Percentiles rank a stretch among this genome's conserved stretches.
Conservation (phyloP, 371 early-diverging fungal genomes). For the Haplosporangium sp. region DNA sequence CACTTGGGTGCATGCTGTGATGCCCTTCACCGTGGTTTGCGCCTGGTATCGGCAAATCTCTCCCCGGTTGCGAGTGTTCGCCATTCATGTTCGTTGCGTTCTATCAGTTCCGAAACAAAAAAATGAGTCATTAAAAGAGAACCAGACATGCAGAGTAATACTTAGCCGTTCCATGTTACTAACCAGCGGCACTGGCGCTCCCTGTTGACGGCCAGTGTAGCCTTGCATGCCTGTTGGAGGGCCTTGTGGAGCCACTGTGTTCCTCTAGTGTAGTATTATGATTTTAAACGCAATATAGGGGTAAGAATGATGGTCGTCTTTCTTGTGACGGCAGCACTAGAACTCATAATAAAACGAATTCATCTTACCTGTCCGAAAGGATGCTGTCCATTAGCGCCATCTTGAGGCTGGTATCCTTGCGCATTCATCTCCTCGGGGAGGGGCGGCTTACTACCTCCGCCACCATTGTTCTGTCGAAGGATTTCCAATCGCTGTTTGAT, state of each 20-base stretch:
- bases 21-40: conserved; percentile 8
- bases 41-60: conserved; percentile 41
- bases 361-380: conserved; percentile 40
- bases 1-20: conserved; percentile 10
- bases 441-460: conserved; percentile 61
- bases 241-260: conserved; percentile 55
- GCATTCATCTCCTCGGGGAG: conserved; percentile 72
- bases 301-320: no score
- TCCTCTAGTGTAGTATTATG: conserved; percentile 13
- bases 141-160: background rate
- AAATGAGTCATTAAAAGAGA: background rate
- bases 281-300: background rate
- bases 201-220: conserved; percentile 47
- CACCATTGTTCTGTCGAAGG: conserved; percentile 51
- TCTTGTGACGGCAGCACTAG: background rate
- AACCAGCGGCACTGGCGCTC: conserved; percentile 44
- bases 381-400: conserved; percentile 31
- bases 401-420: conserved; percentile 45
- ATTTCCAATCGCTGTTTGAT: conserved; percentile 84
- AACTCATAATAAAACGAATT: background rate
- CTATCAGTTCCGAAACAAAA: background rate
- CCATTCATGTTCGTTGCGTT: conserved; percentile 26
- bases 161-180: background rate
- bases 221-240: conserved; percentile 56
- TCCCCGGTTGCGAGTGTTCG: conserved; percentile 32